Evolutionary conservation across 2,329 filamentous ascomycete genomes (phyloP).

Genomic region (Cryphonectria naterciae): DNA sequence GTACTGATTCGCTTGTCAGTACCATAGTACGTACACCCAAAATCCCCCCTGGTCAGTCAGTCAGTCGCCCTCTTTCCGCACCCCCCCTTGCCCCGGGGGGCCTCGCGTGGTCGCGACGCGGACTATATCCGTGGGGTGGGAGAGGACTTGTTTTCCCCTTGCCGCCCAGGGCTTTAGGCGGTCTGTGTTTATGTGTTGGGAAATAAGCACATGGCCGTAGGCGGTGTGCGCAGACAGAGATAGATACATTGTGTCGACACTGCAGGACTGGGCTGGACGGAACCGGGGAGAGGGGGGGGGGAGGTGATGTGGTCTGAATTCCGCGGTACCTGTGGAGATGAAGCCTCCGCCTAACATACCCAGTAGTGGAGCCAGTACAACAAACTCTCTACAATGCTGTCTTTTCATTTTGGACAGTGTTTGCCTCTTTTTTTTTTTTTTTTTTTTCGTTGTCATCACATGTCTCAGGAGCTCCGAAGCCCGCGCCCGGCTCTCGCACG

Average conservation of each 20-base stretch:
- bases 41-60: too few species aligned
- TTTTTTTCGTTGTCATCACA: neutral
- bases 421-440: too few species aligned
- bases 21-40: neutral
- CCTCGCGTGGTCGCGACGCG: neutral
- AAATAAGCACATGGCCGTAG: neutral
- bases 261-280: neutral
- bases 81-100: too few species aligned
- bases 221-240: neutral
- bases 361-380: neutral
- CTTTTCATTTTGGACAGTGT: too few species aligned
- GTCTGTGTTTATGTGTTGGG: neutral
- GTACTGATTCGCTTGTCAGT: neutral
- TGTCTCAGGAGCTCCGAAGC: neutral
- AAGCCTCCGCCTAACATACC: neutral
- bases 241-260: neutral
- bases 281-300: neutral
- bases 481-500: too few species aligned
- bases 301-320: neutral
- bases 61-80: neutral
- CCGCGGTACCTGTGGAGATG: neutral
- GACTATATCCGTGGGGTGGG: too few species aligned
- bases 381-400: neutral
- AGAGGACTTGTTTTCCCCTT: neutral
- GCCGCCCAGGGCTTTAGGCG: too few species aligned